A percentile compares a stretch with the other conserved stretches of the same genome.
phyloP scores from a whole-genome alignment of 1,284 basidiomycete species.

The Golubevia sp. region DNA sequence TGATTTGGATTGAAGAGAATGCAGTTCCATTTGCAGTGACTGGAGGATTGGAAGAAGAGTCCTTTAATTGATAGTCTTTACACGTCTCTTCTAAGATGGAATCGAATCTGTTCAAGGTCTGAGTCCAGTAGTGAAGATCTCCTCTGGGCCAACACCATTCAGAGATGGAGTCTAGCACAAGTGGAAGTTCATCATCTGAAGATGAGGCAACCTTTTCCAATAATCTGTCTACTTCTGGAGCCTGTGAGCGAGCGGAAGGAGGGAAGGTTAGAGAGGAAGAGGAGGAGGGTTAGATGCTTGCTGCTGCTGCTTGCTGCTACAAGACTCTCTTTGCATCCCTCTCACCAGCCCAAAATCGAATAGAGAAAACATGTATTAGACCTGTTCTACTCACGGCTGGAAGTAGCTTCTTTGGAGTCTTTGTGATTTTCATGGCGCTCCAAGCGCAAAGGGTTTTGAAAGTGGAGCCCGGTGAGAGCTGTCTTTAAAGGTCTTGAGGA shows the following conservation, averaged over 20 bases:
- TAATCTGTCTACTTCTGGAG: slow-evolving; percentile 36
- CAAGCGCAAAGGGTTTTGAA: neutral
- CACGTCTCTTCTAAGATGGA: slow-evolving; percentile 80
- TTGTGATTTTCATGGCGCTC: slow-evolving; percentile 57
- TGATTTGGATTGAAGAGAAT: slow-evolving; percentile 66
- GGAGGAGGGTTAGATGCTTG: neutral
- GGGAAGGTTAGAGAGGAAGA: neutral
- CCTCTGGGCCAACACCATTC: slow-evolving; percentile 93
- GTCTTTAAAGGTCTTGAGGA: too few relatives aligned
- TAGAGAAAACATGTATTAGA: neutral
- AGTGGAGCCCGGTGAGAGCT: too few relatives aligned
- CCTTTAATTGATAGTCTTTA: slow-evolving; percentile 69
- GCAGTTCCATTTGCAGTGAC: too few relatives aligned
- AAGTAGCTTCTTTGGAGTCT: slow-evolving; percentile 52
- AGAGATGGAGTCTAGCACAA: slow-evolving; percentile 37
- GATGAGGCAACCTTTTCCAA: slow-evolving; percentile 37
- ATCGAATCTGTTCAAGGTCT: slow-evolving; percentile 94
- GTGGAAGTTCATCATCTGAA: slow-evolving; percentile 46
- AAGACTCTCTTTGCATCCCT: neutral
- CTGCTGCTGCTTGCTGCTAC: neutral
- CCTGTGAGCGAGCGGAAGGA: slow-evolving; percentile 16
- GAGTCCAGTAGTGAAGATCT: slow-evolving; percentile 95
- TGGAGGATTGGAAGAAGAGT: too few relatives aligned
- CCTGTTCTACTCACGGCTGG: slow-evolving; percentile 34
- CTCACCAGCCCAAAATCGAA: neutral